Conservation (phyloP, 176 grass and related monocot species). For the Oryza longistaminata region DNA sequence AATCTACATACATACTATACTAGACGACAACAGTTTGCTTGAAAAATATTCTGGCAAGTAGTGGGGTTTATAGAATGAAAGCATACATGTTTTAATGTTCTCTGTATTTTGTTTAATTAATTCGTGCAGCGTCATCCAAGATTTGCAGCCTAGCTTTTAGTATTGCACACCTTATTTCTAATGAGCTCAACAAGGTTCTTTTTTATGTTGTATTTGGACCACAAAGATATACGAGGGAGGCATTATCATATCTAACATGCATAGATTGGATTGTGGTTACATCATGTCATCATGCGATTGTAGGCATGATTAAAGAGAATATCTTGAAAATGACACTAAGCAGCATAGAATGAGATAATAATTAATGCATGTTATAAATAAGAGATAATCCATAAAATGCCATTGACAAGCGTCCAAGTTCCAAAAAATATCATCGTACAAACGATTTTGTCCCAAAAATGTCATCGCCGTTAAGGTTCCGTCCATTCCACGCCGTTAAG, state of each 20-base stretch:
- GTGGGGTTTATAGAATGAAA: neutral
- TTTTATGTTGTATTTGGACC: neutral
- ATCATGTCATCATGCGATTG: neutral
- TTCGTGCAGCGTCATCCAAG: neutral
- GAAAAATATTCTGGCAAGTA: neutral
- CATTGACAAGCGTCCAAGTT: too few species aligned
- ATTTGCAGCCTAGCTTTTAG: neutral
- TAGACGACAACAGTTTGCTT: neutral
- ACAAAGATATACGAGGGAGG: neutral
- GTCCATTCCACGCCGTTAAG: too few species aligned
- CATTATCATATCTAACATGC: neutral
- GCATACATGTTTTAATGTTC: neutral
- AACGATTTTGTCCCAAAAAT: too few species aligned
- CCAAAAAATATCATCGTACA: too few species aligned
- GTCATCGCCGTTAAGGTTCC: too few species aligned
- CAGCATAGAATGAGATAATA: neutral
- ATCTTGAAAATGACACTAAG: constrained; percentile 20
- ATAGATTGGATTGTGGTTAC: constrained; percentile 18
- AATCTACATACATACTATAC: too few species aligned
- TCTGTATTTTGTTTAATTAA: neutral
- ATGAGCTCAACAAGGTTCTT: neutral
- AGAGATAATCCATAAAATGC: too few species aligned
- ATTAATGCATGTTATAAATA: neutral
- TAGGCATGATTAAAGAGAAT: constrained; percentile 9
- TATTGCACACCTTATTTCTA: neutral